Base-by-base conservation (phyloP, 441 rosid genomes). In the Adansonia grandidieri region DNA sequence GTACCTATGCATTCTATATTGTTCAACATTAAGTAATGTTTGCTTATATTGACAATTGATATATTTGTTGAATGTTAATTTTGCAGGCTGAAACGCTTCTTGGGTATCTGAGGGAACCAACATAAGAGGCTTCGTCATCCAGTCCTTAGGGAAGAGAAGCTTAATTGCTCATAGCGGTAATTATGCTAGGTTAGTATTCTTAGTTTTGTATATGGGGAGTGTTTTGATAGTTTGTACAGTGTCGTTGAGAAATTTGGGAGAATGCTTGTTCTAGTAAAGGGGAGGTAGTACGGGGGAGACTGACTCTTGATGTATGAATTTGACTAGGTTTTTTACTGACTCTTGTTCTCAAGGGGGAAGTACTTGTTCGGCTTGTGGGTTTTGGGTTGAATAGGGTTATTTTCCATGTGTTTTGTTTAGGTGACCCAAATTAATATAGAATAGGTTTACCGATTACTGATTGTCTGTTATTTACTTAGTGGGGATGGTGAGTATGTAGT, bases 1-100 rank as follows among this genome's bases (percentile, higher is more conserved):
- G 24, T 44, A 67, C 47, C 53, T 3, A 14, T 64, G 32, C 15
- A 19, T 67, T 67, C 32, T 10, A 9, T 44, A 1, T 2, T 44
- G 4, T 28, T 28, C 32, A 44, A 19, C 32, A 44, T 9, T 4
- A 45, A 44, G 4, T 44, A 17, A 19, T 10, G 9, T 67, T 45
- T 45, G 32, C 54, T 67, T 45, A 44, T 17, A 67, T 65, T 15
- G 22, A 65, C 13, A 6, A 40, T 15, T 65, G 5, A 70, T 2
- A 0, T 51, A 51, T 50, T 71, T 56, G 7, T 47, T 73, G 0
- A 69, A 61, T 67, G 44, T 53, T 74, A 37, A 69, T 80, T 71
- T 61, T 84, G 86, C 91, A 95, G 98, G 98, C 97, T 50, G 98
- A 93, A 84, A 92, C 84, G 17, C 96, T 95, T 56, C 89, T 95